phyloP scores from a whole-genome alignment of 257 asterid genomes.

The Lycium barbarum region DNA sequence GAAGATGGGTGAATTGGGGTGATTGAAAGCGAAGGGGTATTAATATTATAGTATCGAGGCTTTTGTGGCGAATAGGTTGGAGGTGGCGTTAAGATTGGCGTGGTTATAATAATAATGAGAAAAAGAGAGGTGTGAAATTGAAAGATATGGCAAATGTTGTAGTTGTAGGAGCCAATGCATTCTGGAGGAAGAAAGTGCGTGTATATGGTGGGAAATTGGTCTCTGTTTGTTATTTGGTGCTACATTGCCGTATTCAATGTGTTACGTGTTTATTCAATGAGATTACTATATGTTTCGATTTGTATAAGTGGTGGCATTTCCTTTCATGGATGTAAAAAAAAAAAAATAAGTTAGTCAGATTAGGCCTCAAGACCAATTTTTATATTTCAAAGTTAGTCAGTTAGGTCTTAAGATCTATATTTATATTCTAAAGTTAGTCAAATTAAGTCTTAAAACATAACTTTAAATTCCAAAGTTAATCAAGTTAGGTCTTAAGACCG shows the following conservation, averaged over 20 bases:
- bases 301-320: neutral
- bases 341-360: too few species aligned
- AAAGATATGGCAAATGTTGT: slow-evolving; percentile 71
- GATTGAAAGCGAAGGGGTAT: slow-evolving; percentile 89
- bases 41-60: slow-evolving; percentile 85
- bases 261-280: slow-evolving; percentile 5
- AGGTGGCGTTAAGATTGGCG: slow-evolving; percentile 84
- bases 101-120: slow-evolving; percentile 78
- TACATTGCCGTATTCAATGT: slow-evolving; percentile 13
- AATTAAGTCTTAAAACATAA: too few species aligned
- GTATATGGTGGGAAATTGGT: slow-evolving; percentile 80
- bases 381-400: too few species aligned
- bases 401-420: too few species aligned
- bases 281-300: neutral
- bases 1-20: slow-evolving; percentile 85
- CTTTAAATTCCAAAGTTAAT: too few species aligned
- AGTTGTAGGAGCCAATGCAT: slow-evolving; percentile 73
- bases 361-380: too few species aligned
- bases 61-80: slow-evolving; percentile 73
- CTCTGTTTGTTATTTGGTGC: slow-evolving; percentile 19
- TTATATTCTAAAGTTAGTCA: too few species aligned
- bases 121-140: slow-evolving; percentile 74
- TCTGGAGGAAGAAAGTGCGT: slow-evolving; percentile 98
- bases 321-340: slow-evolving; percentile 18
- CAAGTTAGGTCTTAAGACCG: too few species aligned